A percentile compares a stretch with the other conserved stretches of the same genome.
These are phyloP conservation scores for Beauveria varroae DNA, from an alignment of 2,329 filamentous ascomycete species.

Conservation along the genomic window DNA sequence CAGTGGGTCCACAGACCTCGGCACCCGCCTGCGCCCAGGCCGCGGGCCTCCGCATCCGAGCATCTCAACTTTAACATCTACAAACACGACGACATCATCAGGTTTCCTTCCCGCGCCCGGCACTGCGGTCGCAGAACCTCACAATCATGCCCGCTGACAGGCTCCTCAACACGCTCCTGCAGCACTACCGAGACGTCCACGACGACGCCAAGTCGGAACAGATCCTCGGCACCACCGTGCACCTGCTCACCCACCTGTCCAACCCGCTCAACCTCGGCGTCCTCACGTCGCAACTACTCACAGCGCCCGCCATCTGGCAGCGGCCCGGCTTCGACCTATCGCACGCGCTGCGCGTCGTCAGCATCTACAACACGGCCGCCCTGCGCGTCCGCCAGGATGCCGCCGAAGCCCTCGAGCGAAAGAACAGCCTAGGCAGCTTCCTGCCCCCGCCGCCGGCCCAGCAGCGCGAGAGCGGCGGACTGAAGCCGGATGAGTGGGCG, in stretches of 20 bases:
- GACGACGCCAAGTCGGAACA: constrained; percentile 44
- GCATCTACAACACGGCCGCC: constrained; percentile 64
- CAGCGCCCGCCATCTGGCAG: constrained; percentile 64
- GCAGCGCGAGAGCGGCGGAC: constrained; percentile 31
- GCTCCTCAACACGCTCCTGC: constrained; percentile 58
- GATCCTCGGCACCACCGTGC: constrained; percentile 58
- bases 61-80: not conserved
- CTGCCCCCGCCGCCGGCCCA: constrained; percentile 12
- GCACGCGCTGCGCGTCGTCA: constrained; percentile 58
- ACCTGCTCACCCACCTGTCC: constrained; percentile 60
- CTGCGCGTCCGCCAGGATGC: constrained; percentile 44
- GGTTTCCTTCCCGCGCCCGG: not conserved
- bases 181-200: constrained; percentile 48
- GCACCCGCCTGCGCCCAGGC: not conserved
- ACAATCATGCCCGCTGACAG: constrained; percentile 56
- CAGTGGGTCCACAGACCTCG: constrained; percentile 2
- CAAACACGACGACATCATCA: not conserved
- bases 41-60: not conserved
- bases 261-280: constrained; percentile 70
- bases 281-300: constrained; percentile 64
- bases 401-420: constrained; percentile 28
- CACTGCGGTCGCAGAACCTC: not conserved
- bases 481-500: constrained; percentile 47
- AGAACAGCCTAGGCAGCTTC: constrained; percentile 11
- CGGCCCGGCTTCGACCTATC: constrained; percentile 49